Percentiles rank a stretch among this genome's conserved stretches.
Conservation (phyloP, 2,329 filamentous ascomycete genomes). For the Cercospora brassicicola region DNA sequence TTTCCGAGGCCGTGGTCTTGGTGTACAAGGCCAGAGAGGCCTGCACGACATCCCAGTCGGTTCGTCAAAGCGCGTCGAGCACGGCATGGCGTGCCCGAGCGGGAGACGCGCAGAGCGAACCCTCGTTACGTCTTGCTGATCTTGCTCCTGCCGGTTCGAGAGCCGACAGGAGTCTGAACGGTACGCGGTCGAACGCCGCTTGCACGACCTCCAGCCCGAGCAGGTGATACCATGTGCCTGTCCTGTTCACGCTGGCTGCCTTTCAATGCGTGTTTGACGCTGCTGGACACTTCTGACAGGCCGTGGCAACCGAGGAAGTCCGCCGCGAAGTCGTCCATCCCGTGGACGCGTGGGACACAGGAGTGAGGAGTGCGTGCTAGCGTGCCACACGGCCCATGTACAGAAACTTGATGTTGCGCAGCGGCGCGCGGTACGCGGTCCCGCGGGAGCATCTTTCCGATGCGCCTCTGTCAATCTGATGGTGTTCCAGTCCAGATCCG, state of each 20-base stretch:
- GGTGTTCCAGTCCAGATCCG: slow-evolving; percentile 8
- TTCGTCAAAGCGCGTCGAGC: slow-evolving; percentile 1
- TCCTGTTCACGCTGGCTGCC: background rate
- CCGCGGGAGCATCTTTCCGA: slow-evolving; percentile 14
- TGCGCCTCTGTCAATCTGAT: slow-evolving; percentile 14
- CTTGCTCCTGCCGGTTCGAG: slow-evolving; percentile 10
- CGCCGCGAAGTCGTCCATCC: background rate
- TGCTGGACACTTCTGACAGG: slow-evolving; percentile 4
- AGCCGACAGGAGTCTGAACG: slow-evolving; percentile 7
- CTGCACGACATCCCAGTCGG: slow-evolving; percentile 9
- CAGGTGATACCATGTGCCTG: slow-evolving; percentile 5
- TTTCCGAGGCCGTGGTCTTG: slow-evolving; percentile 21
- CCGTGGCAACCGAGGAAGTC: slow-evolving; percentile 17
- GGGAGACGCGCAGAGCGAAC: background rate
- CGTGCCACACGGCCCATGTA: slow-evolving; percentile 1
- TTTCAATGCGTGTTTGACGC: background rate
- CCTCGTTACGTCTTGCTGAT: background rate
- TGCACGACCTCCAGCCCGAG: background rate
- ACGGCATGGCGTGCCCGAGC: background rate
- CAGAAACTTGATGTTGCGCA: slow-evolving; percentile 13
- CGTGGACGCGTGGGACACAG: background rate
- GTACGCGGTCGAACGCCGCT: slow-evolving; percentile 3
- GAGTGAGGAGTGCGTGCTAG: background rate
- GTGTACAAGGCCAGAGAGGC: background rate
- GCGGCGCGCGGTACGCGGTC: slow-evolving; percentile 10